Base-by-base conservation (phyloP, 1,284 basidiomycete genomes). In the Trametes versicolor region DNA sequence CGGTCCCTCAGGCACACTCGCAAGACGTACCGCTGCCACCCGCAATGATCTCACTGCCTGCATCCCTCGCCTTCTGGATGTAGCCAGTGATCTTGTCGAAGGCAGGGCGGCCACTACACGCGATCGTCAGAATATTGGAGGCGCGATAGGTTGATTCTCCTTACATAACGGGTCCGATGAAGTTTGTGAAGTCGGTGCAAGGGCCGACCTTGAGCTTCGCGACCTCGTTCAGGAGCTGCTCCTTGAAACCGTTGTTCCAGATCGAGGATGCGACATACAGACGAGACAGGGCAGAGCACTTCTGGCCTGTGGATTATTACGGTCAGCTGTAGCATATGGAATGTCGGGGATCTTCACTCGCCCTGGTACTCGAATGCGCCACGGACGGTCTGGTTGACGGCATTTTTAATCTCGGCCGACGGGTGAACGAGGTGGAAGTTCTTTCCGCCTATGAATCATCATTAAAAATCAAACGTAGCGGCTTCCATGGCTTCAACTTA, bases 321-420 rank as follows among this genome's bases (percentile, higher is more conserved):
- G 3, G 23, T 27, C 19, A 17, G 41, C 17, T 19, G 17, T 17
- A 13, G 2, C 41, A 2, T 10, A 48, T 9, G 29, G 4, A 10
- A 32, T 5, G 32, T 6, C 4, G 32, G 4, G 10, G 23, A 2
- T 59, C 21, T 23, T 43, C 23, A 60, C 72, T 43, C 65, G 88
- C 95, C 97, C 82, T 97, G 96, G 80, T 99, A 99, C 81, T 99
- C 97, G 79, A 98, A 99, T 0, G 91, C 97, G 25, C 86, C 94
- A 64, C 97, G 88, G 71, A 99, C 87, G 60, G 87, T 90, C 82
- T 99, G 97, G 58, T 94, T 76, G 58, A 95, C 97, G 37, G 97
- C 95, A 68, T 96, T 95, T 76, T 85, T 86, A 63, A 97, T 82
- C 73, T 98, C 93, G 57, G 97, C 97, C 17, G 90, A 91, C 60